Conservation (phyloP, 2,329 filamentous ascomycete species). For the Talaromyces sp. region DNA sequence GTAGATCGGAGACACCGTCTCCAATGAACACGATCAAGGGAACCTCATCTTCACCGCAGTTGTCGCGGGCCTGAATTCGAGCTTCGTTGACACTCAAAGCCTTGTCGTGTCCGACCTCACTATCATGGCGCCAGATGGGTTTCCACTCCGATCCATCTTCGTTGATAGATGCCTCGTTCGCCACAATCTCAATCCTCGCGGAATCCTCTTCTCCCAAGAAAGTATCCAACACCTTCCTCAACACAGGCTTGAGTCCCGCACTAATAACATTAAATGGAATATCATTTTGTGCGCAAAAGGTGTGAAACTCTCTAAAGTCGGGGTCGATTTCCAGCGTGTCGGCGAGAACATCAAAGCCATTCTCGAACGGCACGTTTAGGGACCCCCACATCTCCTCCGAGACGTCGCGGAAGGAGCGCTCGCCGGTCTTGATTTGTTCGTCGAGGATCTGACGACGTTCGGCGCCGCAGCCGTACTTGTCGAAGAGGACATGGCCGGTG, state of each 20-base stretch:
- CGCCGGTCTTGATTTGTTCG: conserved; percentile 62
- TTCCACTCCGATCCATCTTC: conserved; percentile 56
- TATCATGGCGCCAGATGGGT: conserved; percentile 65
- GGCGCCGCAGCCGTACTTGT: conserved; percentile 61
- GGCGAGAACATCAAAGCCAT: conserved; percentile 65
- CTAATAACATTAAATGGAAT: conserved; percentile 70
- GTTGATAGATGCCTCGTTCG: conserved; percentile 62
- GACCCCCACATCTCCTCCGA: conserved; percentile 71
- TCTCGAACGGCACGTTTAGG: conserved; percentile 63
- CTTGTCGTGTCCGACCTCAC: conserved; percentile 65
- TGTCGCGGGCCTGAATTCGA: conserved; percentile 52
- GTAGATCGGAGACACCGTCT: conserved; percentile 65
- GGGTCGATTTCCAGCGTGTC: conserved; percentile 61
- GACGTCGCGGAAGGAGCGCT: conserved; percentile 66
- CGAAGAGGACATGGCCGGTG: conserved; percentile 67
- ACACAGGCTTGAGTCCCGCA: conserved; percentile 63
- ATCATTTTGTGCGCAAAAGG: conserved; percentile 59
- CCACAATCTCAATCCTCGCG: conserved; percentile 62
- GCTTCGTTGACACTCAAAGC: conserved; percentile 62
- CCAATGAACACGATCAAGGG: conserved; percentile 68
- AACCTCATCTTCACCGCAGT: conserved; percentile 59
- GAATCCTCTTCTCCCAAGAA: conserved; percentile 62
- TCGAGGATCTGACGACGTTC: conserved; percentile 57
- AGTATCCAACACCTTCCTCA: conserved; percentile 60
- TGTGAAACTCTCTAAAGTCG: conserved; percentile 62